Base-by-base conservation (phyloP, 2,329 filamentous ascomycete genomes). In the Neofusicoccum cordaticola region DNA sequence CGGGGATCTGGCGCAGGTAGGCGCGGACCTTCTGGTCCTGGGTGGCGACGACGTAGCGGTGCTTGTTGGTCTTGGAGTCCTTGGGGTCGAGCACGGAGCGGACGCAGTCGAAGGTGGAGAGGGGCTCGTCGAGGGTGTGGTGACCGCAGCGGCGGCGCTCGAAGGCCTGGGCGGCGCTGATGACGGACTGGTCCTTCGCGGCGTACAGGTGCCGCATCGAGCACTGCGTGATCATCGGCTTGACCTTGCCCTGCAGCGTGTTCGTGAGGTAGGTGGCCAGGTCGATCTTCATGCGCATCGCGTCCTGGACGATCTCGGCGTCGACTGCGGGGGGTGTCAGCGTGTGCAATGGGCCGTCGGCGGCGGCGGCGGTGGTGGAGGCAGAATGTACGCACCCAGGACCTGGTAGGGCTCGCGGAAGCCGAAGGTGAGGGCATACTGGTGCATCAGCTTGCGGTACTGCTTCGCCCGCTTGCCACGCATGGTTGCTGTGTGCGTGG, bases 391-490 rank as follows among this genome's bases (percentile, higher is more conserved):
- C 67, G 67, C 44, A 64, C 62, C 62, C 48, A 97, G 82, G 60
- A 96, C 89, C 80, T 98, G 95, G 80, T 97, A 98, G 11, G 95
- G 93, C 79, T 95, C 91, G 70, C 93, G 91, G 78, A 97, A 97
- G 66, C 90, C 90, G 75, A 96, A 97, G 66, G 88, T 88, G 77
- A 94, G 85, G 74, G 89, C 88, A 84, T 93, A 97, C 75, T 94
- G 90, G 79, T 92, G 89, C 89, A 99, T 96, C 73, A 97, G 88
- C 87, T 97, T 97, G 74, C 89, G 87, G 77, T 92, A 93, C 72
- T 90, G 88, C 78, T 91, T 89, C 47, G 82, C 84, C 66, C 86
- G 83, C 79, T 91, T 91, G 62, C 87, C 88, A 72, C 87, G 83
- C 86, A 90, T 90, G 56, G 71, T 84, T 77, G 69, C 75, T 72